Evolutionary conservation across 139 green algal genomes (phyloP).

Genomic region (Ulvella scutata): DNA sequence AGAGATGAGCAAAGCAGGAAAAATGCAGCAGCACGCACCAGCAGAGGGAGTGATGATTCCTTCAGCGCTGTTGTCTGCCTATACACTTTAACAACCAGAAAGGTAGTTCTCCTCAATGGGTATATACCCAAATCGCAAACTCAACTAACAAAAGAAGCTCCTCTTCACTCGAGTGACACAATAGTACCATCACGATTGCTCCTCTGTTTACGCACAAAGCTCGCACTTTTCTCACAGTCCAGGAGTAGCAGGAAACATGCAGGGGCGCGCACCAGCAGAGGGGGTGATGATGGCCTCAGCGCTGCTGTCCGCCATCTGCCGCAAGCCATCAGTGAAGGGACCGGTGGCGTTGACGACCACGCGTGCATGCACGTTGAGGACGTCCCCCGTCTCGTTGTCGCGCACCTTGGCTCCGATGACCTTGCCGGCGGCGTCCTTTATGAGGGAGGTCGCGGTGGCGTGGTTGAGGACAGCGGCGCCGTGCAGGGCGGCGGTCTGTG

Average conservation of each 20-base stretch:
- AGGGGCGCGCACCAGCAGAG: slow-evolving; percentile 45
- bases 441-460: slow-evolving; percentile 37
- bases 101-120: too few relatives aligned
- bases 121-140: too few relatives aligned
- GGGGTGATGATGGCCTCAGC: slow-evolving; percentile 49
- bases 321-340: slow-evolving; percentile 55
- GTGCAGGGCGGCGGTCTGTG: slow-evolving; percentile 66
- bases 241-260: neutral
- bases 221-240: too few relatives aligned
- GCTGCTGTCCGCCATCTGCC: slow-evolving; percentile 30
- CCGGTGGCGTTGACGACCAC: slow-evolving; percentile 85
- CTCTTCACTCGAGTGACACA: too few relatives aligned
- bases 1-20: too few relatives aligned
- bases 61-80: slow-evolving; percentile 12
- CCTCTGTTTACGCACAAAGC: too few relatives aligned
- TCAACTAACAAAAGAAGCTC: too few relatives aligned
- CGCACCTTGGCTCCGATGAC: slow-evolving; percentile 49
- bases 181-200: too few relatives aligned
- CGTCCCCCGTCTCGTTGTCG: slow-evolving; percentile 35
- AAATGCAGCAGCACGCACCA: slow-evolving; percentile 31
- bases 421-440: slow-evolving; percentile 50
- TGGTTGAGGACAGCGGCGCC: slow-evolving; percentile 82
- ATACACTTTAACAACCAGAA: too few relatives aligned
- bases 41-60: slow-evolving; percentile 57
- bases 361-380: slow-evolving; percentile 9